phyloP scores from a whole-genome alignment of 2,329 filamentous ascomycete genomes.

The Aspergillus costaricaensis region DNA sequence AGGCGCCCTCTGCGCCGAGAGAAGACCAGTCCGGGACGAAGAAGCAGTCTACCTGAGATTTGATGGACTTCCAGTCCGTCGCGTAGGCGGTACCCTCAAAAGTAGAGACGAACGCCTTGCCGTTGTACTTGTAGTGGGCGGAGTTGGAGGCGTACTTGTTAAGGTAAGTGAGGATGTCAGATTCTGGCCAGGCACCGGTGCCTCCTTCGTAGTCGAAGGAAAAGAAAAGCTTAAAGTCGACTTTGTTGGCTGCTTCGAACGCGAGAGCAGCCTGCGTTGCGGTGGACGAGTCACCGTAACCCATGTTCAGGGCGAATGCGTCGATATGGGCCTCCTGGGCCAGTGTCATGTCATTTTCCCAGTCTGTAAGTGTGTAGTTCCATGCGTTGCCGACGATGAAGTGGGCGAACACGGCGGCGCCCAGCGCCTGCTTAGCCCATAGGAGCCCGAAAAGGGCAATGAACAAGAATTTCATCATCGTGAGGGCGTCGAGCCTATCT shows the following conservation, averaged over 20 bases:
- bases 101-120: constrained; percentile 40
- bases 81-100: constrained; percentile 47
- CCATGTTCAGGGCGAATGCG: constrained; percentile 43
- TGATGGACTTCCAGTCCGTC: constrained; percentile 49
- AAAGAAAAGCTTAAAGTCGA: constrained; percentile 34
- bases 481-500: neutral
- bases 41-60: constrained; percentile 42
- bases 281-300: constrained; percentile 15
- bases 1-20: constrained; percentile 32
- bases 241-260: constrained; percentile 24
- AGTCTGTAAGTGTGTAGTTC: constrained; percentile 20
- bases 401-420: constrained; percentile 3
- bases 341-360: constrained; percentile 34
- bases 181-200: constrained; percentile 28
- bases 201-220: constrained; percentile 39
- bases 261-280: constrained; percentile 18
- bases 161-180: constrained; percentile 25
- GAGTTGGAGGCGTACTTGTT: constrained; percentile 21
- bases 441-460: neutral
- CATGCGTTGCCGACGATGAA: constrained; percentile 14
- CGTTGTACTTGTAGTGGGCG: constrained; percentile 29
- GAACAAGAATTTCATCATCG: neutral
- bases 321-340: constrained; percentile 41
- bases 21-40: constrained; percentile 51
- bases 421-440: neutral